Evolutionary conservation across 164 flowering plant genomes (phyloP).

Genomic region (Vitis cinerea): DNA sequence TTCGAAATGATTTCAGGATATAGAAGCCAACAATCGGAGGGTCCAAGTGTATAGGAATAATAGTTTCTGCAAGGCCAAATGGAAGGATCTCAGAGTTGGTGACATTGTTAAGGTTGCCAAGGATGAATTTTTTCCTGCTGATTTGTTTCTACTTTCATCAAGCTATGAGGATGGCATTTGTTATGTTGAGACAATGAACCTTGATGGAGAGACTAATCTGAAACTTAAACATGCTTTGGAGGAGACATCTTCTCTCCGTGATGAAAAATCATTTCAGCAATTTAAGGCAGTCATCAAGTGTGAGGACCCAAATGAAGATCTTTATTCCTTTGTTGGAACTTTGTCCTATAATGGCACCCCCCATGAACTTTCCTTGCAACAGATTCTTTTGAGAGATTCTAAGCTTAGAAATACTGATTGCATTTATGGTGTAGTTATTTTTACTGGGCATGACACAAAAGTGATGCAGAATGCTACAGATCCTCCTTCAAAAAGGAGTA

Average conservation of each 20-base stretch:
- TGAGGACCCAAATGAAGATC: slow-evolving; percentile 91
- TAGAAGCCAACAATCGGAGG: slow-evolving; percentile 73
- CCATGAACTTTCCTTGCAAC: slow-evolving; percentile 66
- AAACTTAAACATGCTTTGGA: slow-evolving; percentile 72
- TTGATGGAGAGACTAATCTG: slow-evolving; percentile 90
- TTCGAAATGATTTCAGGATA: slow-evolving; percentile 48
- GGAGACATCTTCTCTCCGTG: slow-evolving; percentile 45
- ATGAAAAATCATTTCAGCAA: slow-evolving; percentile 43
- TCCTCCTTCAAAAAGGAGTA: slow-evolving; percentile 92
- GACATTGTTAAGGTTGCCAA: slow-evolving; percentile 69
- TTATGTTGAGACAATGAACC: slow-evolving; percentile 87
- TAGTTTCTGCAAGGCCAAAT: slow-evolving; percentile 43
- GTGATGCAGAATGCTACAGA: slow-evolving; percentile 84
- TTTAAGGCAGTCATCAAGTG: slow-evolving; percentile 68
- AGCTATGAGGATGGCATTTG: slow-evolving; percentile 79
- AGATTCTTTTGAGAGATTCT: slow-evolving; percentile 82
- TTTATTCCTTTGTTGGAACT: slow-evolving; percentile 78
- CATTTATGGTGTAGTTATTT: slow-evolving; percentile 75
- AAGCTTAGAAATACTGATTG: slow-evolving; percentile 79
- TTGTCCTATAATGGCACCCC: slow-evolving; percentile 36
- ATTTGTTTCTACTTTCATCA: slow-evolving; percentile 75
- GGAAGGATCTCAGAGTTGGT: slow-evolving; percentile 76
- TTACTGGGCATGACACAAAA: slow-evolving; percentile 90
- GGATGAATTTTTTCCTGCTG: slow-evolving; percentile 86
- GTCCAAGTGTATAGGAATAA: slow-evolving; percentile 38